Evolutionary conservation across 2,329 filamentous ascomycete species (phyloP), one percentile per base, ranked within the genome.

Genomic region (Diaporthe citriasiana): DNA sequence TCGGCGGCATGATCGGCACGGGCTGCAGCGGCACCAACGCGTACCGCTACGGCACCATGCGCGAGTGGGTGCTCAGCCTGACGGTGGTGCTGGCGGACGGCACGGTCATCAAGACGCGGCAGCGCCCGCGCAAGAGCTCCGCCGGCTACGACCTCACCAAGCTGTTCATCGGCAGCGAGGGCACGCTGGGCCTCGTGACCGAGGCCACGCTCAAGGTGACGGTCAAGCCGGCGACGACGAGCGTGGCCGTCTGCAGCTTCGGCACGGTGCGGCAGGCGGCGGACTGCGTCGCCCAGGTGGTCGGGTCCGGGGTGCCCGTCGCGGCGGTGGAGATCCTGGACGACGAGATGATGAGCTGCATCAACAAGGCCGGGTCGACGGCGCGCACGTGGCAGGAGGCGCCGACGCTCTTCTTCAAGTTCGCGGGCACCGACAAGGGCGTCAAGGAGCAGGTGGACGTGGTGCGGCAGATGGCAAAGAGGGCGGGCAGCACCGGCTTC

Each of bases 311-410:
- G 35, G 90, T 98, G 15, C 94, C 94, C 40, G 92, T 98, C 55
- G 95, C 95, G 0, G 95, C 95, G n/a, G 91, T 98, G 56, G 95
- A 98, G 84, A 93, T 98, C 73, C 87, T 98, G 38, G 95, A 98
- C 84, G 95, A 97, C 81, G 93, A 95, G 73, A 95, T 97, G 85
- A 98, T 98, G 90, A 86, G 85, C 78, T 89, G 88, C 81, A 91
- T 92, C 83, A 92, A 92, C 83, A 85, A 89, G 38, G 90, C 91
- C 0, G 92, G 92, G 35, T 88, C 86, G 80, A 95, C 93, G 1
- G 86, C 87, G 47, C 90, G 91, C 75, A 83, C 83, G 12, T 96
- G 94, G 94, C 87, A 87, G 70, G 93, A 94, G 83, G 88, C 88
- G 2, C 93, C 94, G 0, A 95, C 94, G 0, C 86, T 96, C 9